A percentile compares a stretch with the other conserved stretches of the same genome.
Evolutionary conservation across 257 asterid genomes (phyloP).

Genomic region (Linaria vulgaris): DNA sequence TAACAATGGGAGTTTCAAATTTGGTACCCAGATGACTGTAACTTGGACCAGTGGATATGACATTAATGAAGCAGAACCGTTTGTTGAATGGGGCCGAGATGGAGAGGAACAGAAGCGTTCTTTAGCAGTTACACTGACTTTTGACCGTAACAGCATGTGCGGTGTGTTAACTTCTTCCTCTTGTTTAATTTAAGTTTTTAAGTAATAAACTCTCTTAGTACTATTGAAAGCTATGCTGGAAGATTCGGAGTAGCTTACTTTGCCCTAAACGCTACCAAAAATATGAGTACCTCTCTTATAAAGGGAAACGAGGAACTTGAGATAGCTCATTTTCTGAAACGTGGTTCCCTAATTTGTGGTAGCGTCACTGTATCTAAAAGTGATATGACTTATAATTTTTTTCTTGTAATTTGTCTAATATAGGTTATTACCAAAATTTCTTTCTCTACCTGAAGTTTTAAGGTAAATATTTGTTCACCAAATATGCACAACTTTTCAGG

Average conservation of each 20-base stretch:
- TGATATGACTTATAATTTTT: not conserved
- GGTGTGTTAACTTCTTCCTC: conserved; percentile 48
- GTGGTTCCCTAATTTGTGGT: too few species aligned
- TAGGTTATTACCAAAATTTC: too few species aligned
- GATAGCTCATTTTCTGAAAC: too few species aligned
- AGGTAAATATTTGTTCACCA: not conserved
- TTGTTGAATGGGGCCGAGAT: conserved; percentile 83
- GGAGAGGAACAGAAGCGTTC: conserved; percentile 56
- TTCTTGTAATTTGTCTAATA: not conserved
- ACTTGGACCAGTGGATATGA: conserved; percentile 96
- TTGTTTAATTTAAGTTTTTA: conserved; percentile 12
- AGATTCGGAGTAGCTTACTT: not conserved
- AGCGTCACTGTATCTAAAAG: too few species aligned
- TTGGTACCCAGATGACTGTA: conserved; percentile 74
- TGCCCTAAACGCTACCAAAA: too few species aligned
- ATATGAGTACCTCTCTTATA: too few species aligned
- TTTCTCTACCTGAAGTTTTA: conserved; percentile 3
- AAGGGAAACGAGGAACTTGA: too few species aligned
- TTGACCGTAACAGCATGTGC: conserved; percentile 81
- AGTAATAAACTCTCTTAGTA: not conserved
- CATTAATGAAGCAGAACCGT: conserved; percentile 59
- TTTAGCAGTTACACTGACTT: conserved; percentile 81
- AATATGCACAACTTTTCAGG: conserved; percentile 43
- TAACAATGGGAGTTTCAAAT: conserved; percentile 21
- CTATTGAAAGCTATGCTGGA: not conserved